Percentiles rank a stretch among this genome's conserved stretches.
Conservation (phyloP, 2,329 filamentous ascomycete species). For the Aspergillus ustus region DNA sequence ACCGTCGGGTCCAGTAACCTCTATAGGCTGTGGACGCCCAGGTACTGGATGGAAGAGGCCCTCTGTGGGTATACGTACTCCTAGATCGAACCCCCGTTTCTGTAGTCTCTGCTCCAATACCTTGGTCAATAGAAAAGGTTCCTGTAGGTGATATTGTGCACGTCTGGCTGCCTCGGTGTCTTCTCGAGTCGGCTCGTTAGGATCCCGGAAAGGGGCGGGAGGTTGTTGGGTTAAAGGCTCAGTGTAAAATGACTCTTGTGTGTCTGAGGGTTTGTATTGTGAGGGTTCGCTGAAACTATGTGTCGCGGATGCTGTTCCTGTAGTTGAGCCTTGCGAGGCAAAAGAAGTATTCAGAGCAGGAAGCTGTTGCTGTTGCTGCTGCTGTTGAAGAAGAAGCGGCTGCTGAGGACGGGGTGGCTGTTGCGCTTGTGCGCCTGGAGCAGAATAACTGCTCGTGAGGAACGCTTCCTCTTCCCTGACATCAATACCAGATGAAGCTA, state of each 20-base stretch:
- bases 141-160: conserved; percentile 71
- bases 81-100: conserved; percentile 63
- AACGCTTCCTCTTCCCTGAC: conserved; percentile 84
- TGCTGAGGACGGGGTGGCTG: conserved; percentile 43
- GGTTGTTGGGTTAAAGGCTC: conserved; percentile 64
- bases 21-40: conserved; percentile 48
- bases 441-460: conserved; percentile 63
- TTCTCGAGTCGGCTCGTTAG: conserved; percentile 66
- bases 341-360: conserved; percentile 52
- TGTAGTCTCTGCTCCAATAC: conserved; percentile 59
- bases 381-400: conserved; percentile 41
- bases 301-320: conserved; percentile 46
- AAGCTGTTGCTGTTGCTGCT: conserved; percentile 36
- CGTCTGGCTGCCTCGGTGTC: conserved; percentile 66
- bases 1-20: conserved; percentile 65
- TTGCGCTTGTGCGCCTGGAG: conserved; percentile 45
- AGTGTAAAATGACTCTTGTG: conserved; percentile 65
- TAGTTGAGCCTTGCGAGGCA: conserved; percentile 46
- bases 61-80: conserved; percentile 63
- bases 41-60: conserved; percentile 54
- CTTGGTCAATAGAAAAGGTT: conserved; percentile 73
- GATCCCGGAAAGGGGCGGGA: conserved; percentile 66
- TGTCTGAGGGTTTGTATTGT: conserved; percentile 58
- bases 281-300: conserved; percentile 56
- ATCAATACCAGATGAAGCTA: conserved; percentile 85